Conservation (phyloP, 2,329 filamentous ascomycete genomes). For the Uncinocarpus reesii region DNA sequence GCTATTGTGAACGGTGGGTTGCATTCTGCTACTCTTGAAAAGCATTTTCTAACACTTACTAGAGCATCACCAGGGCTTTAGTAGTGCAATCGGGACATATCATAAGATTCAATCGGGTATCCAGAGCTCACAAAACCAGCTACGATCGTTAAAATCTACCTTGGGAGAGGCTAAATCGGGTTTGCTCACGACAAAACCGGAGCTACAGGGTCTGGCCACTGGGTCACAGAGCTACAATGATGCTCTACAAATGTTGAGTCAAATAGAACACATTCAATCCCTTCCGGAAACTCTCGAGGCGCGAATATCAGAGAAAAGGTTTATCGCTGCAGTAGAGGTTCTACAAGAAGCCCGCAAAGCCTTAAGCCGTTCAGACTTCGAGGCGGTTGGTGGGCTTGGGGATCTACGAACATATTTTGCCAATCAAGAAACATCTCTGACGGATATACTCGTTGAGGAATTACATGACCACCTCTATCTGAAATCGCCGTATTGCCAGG, state of each 20-base stretch:
- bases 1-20: constrained; percentile 68
- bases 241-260: constrained; percentile 69
- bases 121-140: constrained; percentile 72
- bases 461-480: constrained; percentile 94
- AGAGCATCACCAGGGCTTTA: constrained; percentile 98
- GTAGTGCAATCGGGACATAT: constrained; percentile 96
- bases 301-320: constrained; percentile 90
- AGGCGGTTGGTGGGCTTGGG: constrained; percentile 77
- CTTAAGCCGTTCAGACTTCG: constrained; percentile 76
- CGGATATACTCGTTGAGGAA: constrained; percentile 94
- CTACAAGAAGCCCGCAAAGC: constrained; percentile 76
- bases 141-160: constrained; percentile 73
- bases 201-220: constrained; percentile 78
- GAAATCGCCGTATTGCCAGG: constrained; percentile 94
- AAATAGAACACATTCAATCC: constrained; percentile 76
- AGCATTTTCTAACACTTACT: constrained; percentile 15
- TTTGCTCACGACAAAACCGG: constrained; percentile 75
- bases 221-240: constrained; percentile 85
- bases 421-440: constrained; percentile 84
- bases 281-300: constrained; percentile 90
- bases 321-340: constrained; percentile 83
- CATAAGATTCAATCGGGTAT: constrained; percentile 97
- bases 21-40: neutral
- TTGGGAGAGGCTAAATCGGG: constrained; percentile 68
- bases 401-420: constrained; percentile 80